phyloP scores from a whole-genome alignment of 495 filamentous ascomycete species.

The Penicillium pulvis region DNA sequence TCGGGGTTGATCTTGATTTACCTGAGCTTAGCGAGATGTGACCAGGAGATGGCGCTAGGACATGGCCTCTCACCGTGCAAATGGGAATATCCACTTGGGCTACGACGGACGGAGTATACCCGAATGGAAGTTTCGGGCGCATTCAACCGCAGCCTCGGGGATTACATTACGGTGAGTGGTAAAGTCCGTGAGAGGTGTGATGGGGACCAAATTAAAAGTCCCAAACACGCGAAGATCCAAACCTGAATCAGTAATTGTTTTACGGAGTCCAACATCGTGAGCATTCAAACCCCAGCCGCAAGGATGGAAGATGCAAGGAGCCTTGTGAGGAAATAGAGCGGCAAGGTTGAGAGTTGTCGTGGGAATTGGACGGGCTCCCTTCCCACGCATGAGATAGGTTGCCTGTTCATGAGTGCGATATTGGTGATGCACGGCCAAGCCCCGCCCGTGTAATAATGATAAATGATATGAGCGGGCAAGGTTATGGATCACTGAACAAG shows the following conservation, averaged over 20 bases:
- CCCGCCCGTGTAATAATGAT: conserved; percentile 27
- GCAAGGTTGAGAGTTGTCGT: conserved; percentile 7
- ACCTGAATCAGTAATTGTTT: conserved; percentile 1
- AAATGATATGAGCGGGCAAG: conserved; percentile 11
- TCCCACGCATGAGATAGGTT: conserved; percentile 24
- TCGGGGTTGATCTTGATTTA: not conserved
- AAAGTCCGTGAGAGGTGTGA: conserved; percentile 1
- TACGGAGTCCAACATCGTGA: conserved; percentile 3
- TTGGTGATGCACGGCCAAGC: conserved; percentile 11
- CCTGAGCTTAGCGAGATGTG: not conserved
- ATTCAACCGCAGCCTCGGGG: not conserved
- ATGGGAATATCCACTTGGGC: not conserved
- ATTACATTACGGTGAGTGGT: not conserved
- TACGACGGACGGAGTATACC: not conserved
- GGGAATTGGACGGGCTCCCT: not conserved
- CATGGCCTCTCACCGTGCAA: not conserved
- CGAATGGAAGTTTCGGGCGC: conserved; percentile 1
- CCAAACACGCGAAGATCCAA: not conserved
- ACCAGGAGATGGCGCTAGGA: not conserved
- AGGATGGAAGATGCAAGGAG: conserved; percentile 32
- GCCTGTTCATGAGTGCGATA: not conserved
- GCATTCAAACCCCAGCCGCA: conserved; percentile 19
- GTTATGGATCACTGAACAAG: conserved; percentile 5
- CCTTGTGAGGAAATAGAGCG: conserved; percentile 19
- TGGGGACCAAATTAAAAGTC: not conserved